Base-by-base conservation (phyloP, 768 basidiomycete species). In the Agrocybe pediades region DNA sequence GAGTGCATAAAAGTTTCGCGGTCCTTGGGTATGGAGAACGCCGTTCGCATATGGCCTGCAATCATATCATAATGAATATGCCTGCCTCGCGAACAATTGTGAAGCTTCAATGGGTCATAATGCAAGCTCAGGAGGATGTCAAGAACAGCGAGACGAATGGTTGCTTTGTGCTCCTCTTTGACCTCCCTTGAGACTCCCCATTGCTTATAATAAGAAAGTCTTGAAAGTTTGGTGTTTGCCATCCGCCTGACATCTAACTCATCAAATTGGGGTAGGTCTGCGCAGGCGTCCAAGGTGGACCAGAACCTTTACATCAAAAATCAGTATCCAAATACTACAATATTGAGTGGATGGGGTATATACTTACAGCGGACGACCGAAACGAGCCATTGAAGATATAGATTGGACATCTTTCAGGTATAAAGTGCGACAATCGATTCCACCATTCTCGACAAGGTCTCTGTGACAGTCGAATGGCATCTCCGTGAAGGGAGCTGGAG, bases 41-140 rank as follows among this genome's bases (percentile, higher is more conserved):
- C 64, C 24, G 63, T 56, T 21, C 64, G 61, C 65, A 70, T 65
- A 54, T 68, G 61, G 48, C 59, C 57, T 16, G 56, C 64, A 9
- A 71, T 65, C 26, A 69, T 23, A 6, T 2, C 25, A 24, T 33
- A 47, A 13, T 19, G 20, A 19, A 42, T 23, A 15, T 39, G 41
- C 7, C 57, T 24, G n/a, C n/a, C n/a, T n/a, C n/a, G n/a, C n/a
- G n/a, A n/a, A n/a, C n/a, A 30, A 9, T 23, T 42, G 41, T 65
- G 41, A 15, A 26, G 26, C 20, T 29, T 49, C 11, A 36, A 49
- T 19, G 58, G 55, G 21, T 56, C 45, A 41, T 48, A 60, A 23
- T 60, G 45, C 16, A 60, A 44, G 19, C 46, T 53, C 16, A 60
- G 45, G 13, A 54, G 52, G 25, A 44, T 52, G 36, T 57, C 56